phyloP scores from a whole-genome alignment of 73 alveolate species.

The Effrenium voratum region DNA sequence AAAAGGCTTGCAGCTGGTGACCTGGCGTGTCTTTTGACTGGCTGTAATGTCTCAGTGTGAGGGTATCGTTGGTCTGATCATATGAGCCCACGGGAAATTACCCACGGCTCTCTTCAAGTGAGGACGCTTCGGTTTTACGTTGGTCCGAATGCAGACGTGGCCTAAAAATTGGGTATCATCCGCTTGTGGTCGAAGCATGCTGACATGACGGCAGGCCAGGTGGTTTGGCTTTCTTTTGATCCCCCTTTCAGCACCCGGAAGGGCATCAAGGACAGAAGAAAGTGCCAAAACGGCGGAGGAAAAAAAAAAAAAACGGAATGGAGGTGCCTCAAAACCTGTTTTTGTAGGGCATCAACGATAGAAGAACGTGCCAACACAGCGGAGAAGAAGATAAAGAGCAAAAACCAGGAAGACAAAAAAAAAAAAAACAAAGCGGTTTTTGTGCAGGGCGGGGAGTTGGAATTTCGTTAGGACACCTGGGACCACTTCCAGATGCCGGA shows the following conservation, averaged over 20 bases:
- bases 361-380: neutral
- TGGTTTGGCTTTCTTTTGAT: too few relatives aligned
- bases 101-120: neutral
- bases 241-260: too few relatives aligned
- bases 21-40: neutral
- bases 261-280: too few relatives aligned
- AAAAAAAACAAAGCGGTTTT: neutral
- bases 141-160: neutral
- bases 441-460: neutral
- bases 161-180: too few relatives aligned
- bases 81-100: neutral
- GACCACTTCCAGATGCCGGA: slow-evolving; percentile 71
- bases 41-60: neutral
- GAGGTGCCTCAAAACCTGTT: neutral
- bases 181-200: too few relatives aligned
- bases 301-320: too few relatives aligned
- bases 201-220: too few relatives aligned
- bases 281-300: neutral
- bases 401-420: neutral
- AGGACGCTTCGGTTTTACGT: neutral
- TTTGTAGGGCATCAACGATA: neutral
- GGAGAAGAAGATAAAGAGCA: neutral
- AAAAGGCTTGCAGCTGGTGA: neutral
- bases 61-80: neutral
- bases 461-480: slow-evolving; percentile 56